Conservation (phyloP, 148 eudicot genomes). For the Cornus florida region DNA sequence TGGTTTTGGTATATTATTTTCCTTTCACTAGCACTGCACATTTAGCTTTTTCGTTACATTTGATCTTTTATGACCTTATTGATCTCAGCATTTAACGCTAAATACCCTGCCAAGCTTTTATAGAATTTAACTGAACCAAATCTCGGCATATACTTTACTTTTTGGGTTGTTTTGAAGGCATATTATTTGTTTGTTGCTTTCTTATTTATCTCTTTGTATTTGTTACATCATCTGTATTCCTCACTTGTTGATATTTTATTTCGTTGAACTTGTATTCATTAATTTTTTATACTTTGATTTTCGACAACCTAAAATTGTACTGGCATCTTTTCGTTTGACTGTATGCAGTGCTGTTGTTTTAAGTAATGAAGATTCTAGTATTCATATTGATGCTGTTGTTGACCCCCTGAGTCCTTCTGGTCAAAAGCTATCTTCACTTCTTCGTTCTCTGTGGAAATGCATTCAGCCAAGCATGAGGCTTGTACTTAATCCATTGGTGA, state of each 20-base stretch:
- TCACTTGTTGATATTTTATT: neutral
- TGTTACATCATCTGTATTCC: neutral
- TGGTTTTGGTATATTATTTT: no score
- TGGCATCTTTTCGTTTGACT: constrained; percentile 7
- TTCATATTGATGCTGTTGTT: constrained; percentile 94
- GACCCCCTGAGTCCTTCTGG: constrained; percentile 94
- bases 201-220: neutral
- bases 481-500: constrained; percentile 90
- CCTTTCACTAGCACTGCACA: no score
- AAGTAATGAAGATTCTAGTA: constrained; percentile 58
- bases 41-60: no score
- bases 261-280: neutral
- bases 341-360: constrained; percentile 78
- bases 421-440: constrained; percentile 85
- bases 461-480: constrained; percentile 93
- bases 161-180: neutral
- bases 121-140: neutral
- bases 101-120: neutral
- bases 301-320: neutral
- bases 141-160: neutral
- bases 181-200: neutral
- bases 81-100: no score
- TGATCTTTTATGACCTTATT: no score
- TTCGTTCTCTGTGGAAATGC: constrained; percentile 61
- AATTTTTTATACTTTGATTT: neutral